Conservation (phyloP, 768 basidiomycete species). For the Lentinula edodes region DNA sequence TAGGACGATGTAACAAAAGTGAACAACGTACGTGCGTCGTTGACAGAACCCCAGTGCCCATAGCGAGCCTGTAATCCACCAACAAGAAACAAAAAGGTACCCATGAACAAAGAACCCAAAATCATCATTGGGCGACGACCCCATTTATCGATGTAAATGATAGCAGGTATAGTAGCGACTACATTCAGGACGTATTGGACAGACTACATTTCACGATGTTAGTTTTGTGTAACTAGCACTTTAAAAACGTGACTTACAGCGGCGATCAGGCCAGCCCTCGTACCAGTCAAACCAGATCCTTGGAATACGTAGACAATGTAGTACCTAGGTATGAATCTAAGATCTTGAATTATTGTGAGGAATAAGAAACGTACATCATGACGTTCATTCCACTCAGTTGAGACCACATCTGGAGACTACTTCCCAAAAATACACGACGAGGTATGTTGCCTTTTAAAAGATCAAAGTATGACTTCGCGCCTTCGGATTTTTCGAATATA, state of each 20-base stretch:
- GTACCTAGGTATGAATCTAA: slow-evolving; percentile 33
- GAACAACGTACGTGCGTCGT: slow-evolving; percentile 24
- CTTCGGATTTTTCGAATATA: slow-evolving; percentile 59
- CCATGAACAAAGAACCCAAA: slow-evolving; percentile 61
- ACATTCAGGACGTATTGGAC: slow-evolving; percentile 60
- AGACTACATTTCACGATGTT: slow-evolving; percentile 28
- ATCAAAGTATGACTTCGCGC: slow-evolving; percentile 66
- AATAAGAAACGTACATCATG: slow-evolving; percentile 54
- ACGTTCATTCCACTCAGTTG: slow-evolving; percentile 76
- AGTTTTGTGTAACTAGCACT: neutral
- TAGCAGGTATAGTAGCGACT: slow-evolving; percentile 41
- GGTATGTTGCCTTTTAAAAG: slow-evolving; percentile 60
- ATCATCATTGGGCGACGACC: slow-evolving; percentile 75
- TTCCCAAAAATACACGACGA: slow-evolving; percentile 66
- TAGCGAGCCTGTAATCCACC: slow-evolving; percentile 68
- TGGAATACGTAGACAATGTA: slow-evolving; percentile 69
- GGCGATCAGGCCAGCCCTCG: slow-evolving; percentile 70
- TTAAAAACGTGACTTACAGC: slow-evolving; percentile 21
- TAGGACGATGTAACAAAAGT: neutral
- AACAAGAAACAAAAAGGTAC: slow-evolving; percentile 72
- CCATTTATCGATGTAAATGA: slow-evolving; percentile 71
- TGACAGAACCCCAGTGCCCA: slow-evolving; percentile 54
- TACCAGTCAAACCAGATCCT: slow-evolving; percentile 71
- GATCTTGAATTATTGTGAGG: neutral
- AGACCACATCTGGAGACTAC: slow-evolving; percentile 75